Evolutionary conservation across 352 stramenopile species (phyloP).

Genomic region (Globisporangium echinulatum): DNA sequence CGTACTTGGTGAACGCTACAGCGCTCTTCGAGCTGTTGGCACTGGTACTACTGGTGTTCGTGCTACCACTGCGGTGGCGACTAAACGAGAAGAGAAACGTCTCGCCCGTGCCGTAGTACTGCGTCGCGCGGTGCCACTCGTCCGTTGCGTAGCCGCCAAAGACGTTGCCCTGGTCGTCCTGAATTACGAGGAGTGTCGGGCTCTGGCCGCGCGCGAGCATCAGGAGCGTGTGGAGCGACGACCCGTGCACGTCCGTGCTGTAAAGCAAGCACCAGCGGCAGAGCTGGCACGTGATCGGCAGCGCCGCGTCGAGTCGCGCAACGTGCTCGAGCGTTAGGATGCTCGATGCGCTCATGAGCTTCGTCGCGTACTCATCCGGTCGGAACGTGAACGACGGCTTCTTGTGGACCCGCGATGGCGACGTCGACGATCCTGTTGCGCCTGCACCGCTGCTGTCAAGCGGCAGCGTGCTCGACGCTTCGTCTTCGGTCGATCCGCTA

Average conservation of each 20-base stretch:
- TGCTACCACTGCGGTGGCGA: neutral
- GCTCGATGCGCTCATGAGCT: slow-evolving; percentile 63
- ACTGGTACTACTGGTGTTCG: neutral
- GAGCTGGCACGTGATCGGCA: slow-evolving; percentile 75
- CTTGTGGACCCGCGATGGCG: slow-evolving; percentile 31
- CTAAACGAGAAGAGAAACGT: slow-evolving; percentile 87
- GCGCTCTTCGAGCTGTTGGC: slow-evolving; percentile 10
- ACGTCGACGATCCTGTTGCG: slow-evolving; percentile 10
- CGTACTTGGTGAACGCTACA: slow-evolving; percentile 62
- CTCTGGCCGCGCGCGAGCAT: slow-evolving; percentile 61
- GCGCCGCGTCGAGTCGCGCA: slow-evolving; percentile 53
- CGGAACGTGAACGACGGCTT: slow-evolving; percentile 52
- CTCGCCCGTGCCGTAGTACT: slow-evolving; percentile 87
- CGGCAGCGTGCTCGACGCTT: slow-evolving; percentile 15
- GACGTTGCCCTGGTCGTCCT: slow-evolving; percentile 64
- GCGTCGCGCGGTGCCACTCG: slow-evolving; percentile 66
- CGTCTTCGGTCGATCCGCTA: slow-evolving; percentile 26
- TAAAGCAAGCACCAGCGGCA: slow-evolving; percentile 82
- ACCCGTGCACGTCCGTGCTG: slow-evolving; percentile 67
- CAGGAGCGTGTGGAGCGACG: slow-evolving; percentile 69
- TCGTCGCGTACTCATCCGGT: slow-evolving; percentile 61
- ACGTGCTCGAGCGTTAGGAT: slow-evolving; percentile 73
- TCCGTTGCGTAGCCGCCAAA: slow-evolving; percentile 83
- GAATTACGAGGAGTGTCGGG: slow-evolving; percentile 76
- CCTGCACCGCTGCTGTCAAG: neutral